These are phyloP conservation scores for Didymella pomorum DNA, from an alignment of 2,329 filamentous ascomycete species.

Conservation along the genomic window DNA sequence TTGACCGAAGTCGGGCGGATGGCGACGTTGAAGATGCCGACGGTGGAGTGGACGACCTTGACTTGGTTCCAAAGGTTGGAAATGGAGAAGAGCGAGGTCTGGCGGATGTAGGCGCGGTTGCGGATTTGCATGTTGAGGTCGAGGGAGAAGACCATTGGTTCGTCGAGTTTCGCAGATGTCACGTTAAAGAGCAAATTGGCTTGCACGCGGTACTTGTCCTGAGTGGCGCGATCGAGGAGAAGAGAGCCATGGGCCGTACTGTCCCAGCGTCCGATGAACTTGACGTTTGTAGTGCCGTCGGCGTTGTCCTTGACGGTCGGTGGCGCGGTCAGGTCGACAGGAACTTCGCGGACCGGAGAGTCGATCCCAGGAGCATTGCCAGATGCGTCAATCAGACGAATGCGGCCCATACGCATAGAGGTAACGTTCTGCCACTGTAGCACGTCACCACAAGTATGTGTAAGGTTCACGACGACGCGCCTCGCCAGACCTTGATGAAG, in stretches of 20 bases:
- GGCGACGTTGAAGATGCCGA: conserved; percentile 83
- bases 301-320: conserved; percentile 84
- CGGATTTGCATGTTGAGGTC: conserved; percentile 84
- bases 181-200: conserved; percentile 89
- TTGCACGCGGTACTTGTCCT: conserved; percentile 92
- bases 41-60: conserved; percentile 85
- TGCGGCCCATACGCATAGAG: conserved; percentile 77
- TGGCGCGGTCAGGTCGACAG: conserved; percentile 77
- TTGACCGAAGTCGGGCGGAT: conserved; percentile 91
- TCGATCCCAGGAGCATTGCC: conserved; percentile 86
- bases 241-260: conserved; percentile 90
- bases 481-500: conserved; percentile 94
- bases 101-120: conserved; percentile 82
- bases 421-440: conserved; percentile 88
- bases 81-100: conserved; percentile 82
- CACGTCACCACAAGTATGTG: conserved; percentile 86
- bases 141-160: conserved; percentile 85
- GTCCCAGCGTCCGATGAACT: conserved; percentile 93
- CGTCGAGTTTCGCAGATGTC: conserved; percentile 80
- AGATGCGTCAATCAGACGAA: conserved; percentile 83
- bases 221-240: conserved; percentile 90
- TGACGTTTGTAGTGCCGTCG: conserved; percentile 88
- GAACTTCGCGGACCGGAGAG: conserved; percentile 73
- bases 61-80: conserved; percentile 85
- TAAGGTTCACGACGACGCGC: conserved; percentile 85